These are phyloP conservation scores for Tricladium varicosporioides DNA, from an alignment of 2,329 filamentous ascomycete genomes.

Conservation along the genomic window DNA sequence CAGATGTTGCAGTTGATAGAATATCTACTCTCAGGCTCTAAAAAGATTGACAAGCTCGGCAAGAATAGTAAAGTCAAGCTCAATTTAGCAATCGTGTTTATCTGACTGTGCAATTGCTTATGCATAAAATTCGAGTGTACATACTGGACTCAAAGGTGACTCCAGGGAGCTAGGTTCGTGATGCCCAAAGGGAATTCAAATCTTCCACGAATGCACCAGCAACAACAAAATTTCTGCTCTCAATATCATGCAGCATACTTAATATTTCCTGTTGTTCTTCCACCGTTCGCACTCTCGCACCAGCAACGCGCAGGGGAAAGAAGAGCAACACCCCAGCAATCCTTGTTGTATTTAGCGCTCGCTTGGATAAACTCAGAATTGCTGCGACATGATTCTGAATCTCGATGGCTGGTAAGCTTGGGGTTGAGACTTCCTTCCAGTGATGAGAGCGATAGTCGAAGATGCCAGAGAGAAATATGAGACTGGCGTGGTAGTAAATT, in stretches of 20 bases:
- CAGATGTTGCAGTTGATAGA: no score
- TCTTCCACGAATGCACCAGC: slow-evolving; percentile 22
- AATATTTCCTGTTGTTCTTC: slow-evolving; percentile 11
- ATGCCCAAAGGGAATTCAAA: slow-evolving; percentile 18
- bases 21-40: no score
- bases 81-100: no score
- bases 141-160: no score
- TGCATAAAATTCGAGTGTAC: no score
- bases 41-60: no score
- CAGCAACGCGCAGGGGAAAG: slow-evolving; percentile 25
- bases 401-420: not conserved
- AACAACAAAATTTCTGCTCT: slow-evolving; percentile 21
- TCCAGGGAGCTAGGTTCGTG: no score
- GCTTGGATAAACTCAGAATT: slow-evolving; percentile 13
- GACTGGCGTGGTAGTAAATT: slow-evolving; percentile 22
- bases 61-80: no score
- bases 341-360: slow-evolving; percentile 16
- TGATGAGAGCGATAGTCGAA: slow-evolving; percentile 24
- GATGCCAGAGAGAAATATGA: slow-evolving; percentile 25
- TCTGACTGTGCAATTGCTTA: no score
- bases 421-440: not conserved
- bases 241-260: slow-evolving; percentile 18
- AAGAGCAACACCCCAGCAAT: slow-evolving; percentile 21
- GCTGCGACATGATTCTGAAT: slow-evolving; percentile 17
- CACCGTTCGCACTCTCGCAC: slow-evolving; percentile 16